Evolutionary conservation across 352 stramenopile genomes (phyloP).

Genomic region (Phytophthora foliorum): DNA sequence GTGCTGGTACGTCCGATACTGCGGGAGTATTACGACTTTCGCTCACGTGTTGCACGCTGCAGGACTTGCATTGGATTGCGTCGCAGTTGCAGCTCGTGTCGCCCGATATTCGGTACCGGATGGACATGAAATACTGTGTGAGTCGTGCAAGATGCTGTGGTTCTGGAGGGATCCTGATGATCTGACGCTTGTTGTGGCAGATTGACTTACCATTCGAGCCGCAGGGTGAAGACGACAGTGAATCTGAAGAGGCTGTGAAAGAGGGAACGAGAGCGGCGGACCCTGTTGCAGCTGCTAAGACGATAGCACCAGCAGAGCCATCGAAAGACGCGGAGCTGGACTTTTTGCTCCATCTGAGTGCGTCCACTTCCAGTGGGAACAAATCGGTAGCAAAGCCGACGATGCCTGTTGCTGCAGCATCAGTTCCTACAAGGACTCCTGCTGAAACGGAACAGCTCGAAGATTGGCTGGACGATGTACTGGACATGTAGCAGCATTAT

Average conservation of each 20-base stretch:
- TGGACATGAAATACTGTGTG: constrained; percentile 84
- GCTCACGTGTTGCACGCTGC: not conserved
- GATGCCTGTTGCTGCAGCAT: not conserved
- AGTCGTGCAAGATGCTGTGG: constrained; percentile 20
- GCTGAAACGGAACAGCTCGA: constrained; percentile 56
- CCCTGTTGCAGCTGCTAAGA: not conserved
- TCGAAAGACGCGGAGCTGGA: constrained; percentile 47
- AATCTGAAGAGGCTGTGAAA: constrained; percentile 10
- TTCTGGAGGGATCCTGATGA: not conserved
- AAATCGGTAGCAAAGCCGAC: constrained; percentile 8
- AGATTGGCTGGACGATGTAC: constrained; percentile 77
- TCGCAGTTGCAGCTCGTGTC: constrained; percentile 58
- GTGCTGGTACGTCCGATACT: constrained; percentile 45
- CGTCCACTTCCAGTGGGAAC: constrained; percentile 15
- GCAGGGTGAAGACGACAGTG: constrained; percentile 25
- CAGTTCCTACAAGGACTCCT: constrained; percentile 18
- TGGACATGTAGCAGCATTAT: constrained; percentile 41
- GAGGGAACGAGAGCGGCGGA: not conserved
- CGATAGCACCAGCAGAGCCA: not conserved
- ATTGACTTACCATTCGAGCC: constrained; percentile 52
- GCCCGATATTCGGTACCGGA: constrained; percentile 64
- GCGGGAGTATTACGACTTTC: not conserved
- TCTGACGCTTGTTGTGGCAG: constrained; percentile 29
- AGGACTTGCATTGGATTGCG: constrained; percentile 82
- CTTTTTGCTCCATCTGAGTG: constrained; percentile 55